Evolutionary conservation across 2,329 filamentous ascomycete species (phyloP).

Genomic region (Diaporthe sp.): DNA sequence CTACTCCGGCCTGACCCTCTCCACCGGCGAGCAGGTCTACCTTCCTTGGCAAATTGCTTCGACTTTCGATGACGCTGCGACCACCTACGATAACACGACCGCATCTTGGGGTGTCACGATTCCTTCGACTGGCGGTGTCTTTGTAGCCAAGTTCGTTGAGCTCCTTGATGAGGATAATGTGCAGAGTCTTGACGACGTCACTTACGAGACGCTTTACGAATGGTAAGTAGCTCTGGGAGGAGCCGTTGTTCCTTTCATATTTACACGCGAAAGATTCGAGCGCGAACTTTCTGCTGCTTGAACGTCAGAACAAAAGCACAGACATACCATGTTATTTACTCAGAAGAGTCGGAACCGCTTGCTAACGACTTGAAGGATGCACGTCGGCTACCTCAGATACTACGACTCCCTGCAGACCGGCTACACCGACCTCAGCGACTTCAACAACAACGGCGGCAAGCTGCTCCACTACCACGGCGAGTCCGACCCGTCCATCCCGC

Average conservation of each 20-base stretch:
- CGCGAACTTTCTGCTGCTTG: neutral
- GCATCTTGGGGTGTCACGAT: conserved; percentile 47
- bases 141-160: conserved; percentile 38
- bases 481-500: conserved; percentile 64
- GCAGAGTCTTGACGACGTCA: conserved; percentile 56
- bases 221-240: conserved; percentile 51
- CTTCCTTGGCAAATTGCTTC: conserved; percentile 52
- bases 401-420: conserved; percentile 66
- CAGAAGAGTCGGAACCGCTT: conserved; percentile 43
- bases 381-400: conserved; percentile 60
- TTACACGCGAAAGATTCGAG: too few relatives aligned
- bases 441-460: conserved; percentile 65
- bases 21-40: conserved; percentile 51
- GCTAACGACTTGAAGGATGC: conserved; percentile 54
- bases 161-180: conserved; percentile 34
- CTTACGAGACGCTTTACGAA: conserved; percentile 67
- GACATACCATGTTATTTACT: neutral
- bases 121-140: conserved; percentile 36
- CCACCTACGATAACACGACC: conserved; percentile 50
- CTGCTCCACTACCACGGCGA: conserved; percentile 71
- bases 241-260: neutral
- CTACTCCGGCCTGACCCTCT: conserved; percentile 51
- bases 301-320: neutral
- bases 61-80: conserved; percentile 48
- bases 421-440: conserved; percentile 63